Conservation (phyloP, 306 rosid genomes). For the Trifolium subterraneum region DNA sequence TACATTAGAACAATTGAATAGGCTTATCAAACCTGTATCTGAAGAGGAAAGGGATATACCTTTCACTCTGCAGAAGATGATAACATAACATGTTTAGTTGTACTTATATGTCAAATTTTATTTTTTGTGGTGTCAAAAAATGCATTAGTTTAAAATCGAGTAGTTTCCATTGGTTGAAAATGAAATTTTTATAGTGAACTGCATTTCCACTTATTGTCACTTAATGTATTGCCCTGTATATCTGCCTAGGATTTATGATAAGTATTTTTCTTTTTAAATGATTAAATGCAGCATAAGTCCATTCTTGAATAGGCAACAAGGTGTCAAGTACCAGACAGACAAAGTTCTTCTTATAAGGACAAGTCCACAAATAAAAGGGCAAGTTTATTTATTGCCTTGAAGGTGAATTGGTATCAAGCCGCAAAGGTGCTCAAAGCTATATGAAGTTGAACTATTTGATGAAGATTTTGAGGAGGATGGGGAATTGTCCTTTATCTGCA, state of each 20-base stretch:
- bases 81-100: constrained; percentile 12
- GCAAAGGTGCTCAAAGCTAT: background rate
- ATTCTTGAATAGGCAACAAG: background rate
- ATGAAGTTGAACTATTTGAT: background rate
- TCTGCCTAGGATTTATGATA: background rate
- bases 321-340: background rate
- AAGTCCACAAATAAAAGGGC: background rate
- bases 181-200: background rate
- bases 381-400: background rate
- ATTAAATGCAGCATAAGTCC: background rate
- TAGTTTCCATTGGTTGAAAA: constrained; percentile 9
- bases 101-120: background rate
- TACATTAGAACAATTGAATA: constrained; percentile 58
- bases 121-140: background rate
- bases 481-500: background rate
- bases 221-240: background rate
- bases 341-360: background rate
- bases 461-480: background rate
- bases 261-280: background rate
- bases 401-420: background rate
- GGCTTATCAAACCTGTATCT: constrained; percentile 50
- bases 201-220: background rate
- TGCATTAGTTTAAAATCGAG: background rate
- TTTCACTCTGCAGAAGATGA: constrained; percentile 45
- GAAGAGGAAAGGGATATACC: constrained; percentile 42